Percentiles rank a stretch among this genome's conserved stretches.
Conservation (phyloP, 352 stramenopile genomes). For the Nothophytophthora sp. region DNA sequence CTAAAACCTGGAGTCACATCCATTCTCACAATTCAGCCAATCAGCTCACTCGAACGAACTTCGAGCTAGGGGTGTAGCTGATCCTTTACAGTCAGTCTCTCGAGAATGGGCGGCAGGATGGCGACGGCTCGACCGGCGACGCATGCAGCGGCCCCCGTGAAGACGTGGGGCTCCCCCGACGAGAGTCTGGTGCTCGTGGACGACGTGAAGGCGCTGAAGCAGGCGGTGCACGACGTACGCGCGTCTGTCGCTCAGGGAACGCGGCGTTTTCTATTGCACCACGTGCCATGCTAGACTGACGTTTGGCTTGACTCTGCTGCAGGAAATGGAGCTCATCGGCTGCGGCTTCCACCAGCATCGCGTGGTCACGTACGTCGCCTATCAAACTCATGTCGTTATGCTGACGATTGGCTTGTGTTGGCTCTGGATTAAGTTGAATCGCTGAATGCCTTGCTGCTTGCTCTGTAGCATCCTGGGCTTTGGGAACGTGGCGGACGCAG, state of each 20-base stretch:
- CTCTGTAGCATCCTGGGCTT: constrained; percentile 65
- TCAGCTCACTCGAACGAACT: no score
- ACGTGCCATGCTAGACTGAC: not conserved
- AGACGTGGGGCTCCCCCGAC: constrained; percentile 26
- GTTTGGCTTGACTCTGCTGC: not conserved
- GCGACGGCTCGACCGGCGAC: no score
- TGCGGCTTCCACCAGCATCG: constrained; percentile 73
- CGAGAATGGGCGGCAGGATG: constrained; percentile 15
- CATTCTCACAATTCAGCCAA: not conserved
- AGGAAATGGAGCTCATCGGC: constrained; percentile 79
- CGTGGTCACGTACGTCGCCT: constrained; percentile 59
- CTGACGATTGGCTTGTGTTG: constrained; percentile 26
- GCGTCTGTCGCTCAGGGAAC: not conserved
- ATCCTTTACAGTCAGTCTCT: not conserved
- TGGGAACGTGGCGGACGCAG: constrained; percentile 88
- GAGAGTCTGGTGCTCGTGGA: constrained; percentile 42
- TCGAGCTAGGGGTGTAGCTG: no score
- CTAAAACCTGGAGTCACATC: no score
- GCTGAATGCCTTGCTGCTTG: constrained; percentile 53
- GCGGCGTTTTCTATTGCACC: not conserved
- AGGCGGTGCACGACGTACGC: constrained; percentile 59
- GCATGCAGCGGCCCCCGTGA: constrained; percentile 11
- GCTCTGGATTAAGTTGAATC: no score
- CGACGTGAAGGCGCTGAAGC: constrained; percentile 60
- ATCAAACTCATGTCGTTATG: constrained; percentile 17